phyloP scores from a whole-genome alignment of 805 yeast genomes.

The Nadsonia fulvescens region DNA sequence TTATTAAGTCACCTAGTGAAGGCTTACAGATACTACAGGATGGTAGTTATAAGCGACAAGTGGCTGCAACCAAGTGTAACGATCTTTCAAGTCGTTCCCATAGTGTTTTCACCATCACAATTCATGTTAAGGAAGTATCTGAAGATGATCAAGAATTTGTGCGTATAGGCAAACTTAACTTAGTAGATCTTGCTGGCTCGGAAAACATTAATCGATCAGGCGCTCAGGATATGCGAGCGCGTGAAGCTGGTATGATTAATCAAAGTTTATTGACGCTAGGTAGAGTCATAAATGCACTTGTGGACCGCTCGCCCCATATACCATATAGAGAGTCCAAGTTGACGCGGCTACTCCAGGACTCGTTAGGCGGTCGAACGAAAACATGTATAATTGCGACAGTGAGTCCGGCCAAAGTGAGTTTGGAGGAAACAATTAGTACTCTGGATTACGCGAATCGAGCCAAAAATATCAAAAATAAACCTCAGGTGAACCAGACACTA shows the following conservation, averaged over 20 bases:
- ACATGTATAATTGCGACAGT: slow-evolving; percentile 78
- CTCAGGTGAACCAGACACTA: slow-evolving; percentile 27
- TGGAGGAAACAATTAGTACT: slow-evolving; percentile 75
- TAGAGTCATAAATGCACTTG: slow-evolving; percentile 63
- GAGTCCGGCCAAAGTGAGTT: slow-evolving; percentile 59
- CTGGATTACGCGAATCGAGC: slow-evolving; percentile 80
- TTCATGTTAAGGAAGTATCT: slow-evolving; percentile 37
- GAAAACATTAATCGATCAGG: slow-evolving; percentile 83
- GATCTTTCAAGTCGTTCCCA: slow-evolving; percentile 68
- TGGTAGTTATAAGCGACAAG: slow-evolving; percentile 48
- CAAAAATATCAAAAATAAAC: slow-evolving; percentile 55
- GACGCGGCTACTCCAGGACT: slow-evolving; percentile 62
- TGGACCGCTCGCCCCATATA: slow-evolving; percentile 46
- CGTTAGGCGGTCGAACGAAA: slow-evolving; percentile 75
- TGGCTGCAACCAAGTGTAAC: slow-evolving; percentile 64
- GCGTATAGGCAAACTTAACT: slow-evolving; percentile 35
- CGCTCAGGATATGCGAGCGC: slow-evolving; percentile 67
- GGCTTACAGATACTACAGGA: slow-evolving; percentile 33
- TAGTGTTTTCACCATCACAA: slow-evolving; percentile 53
- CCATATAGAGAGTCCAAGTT: slow-evolving; percentile 79
- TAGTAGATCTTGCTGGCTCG: slow-evolving; percentile 91
- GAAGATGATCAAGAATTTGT: slow-evolving; percentile 32
- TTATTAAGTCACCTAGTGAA: slow-evolving; percentile 29
- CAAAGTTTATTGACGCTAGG: slow-evolving; percentile 79
- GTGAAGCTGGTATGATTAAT: slow-evolving; percentile 87